These are phyloP conservation scores for Bocquillonia castaneifolia DNA, from an alignment of 441 rosid species.

Conservation along the genomic window DNA sequence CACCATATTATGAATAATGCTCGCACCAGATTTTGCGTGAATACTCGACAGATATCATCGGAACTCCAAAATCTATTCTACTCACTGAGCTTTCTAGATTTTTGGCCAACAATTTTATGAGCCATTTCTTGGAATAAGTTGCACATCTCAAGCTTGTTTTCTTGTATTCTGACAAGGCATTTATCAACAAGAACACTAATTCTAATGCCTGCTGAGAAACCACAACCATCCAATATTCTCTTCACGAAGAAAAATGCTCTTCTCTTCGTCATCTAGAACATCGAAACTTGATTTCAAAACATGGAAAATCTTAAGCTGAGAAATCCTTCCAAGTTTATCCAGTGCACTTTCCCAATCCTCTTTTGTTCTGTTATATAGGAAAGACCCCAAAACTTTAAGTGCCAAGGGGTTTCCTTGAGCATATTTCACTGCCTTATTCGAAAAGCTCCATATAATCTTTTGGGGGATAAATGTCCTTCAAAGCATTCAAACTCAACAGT, in stretches of 20 bases:
- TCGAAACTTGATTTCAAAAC: conserved; percentile 24
- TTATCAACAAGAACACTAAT: conserved; percentile 27
- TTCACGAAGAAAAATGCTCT: conserved; percentile 16
- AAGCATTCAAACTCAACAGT: conserved; percentile 24
- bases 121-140: conserved; percentile 29
- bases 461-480: not conserved
- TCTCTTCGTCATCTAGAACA: conserved; percentile 1
- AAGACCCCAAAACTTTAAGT: conserved; percentile 24
- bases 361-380: conserved; percentile 22
- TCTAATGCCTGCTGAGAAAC: conserved; percentile 20
- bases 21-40: conserved; percentile 25
- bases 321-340: conserved; percentile 18
- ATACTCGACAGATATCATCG: conserved; percentile 22
- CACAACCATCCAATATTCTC: conserved; percentile 20
- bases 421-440: conserved; percentile 14
- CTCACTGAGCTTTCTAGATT: conserved; percentile 20
- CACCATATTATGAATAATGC: no score
- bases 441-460: conserved; percentile 7
- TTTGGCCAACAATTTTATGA: conserved; percentile 17
- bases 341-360: conserved; percentile 26
- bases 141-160: conserved; percentile 26
- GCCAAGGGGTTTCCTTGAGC: conserved; percentile 28
- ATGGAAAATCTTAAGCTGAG: conserved; percentile 10
- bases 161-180: conserved; percentile 15
- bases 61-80: conserved; percentile 26